Base-by-base conservation (phyloP, 768 basidiomycete species). In the Suillus lakei region DNA sequence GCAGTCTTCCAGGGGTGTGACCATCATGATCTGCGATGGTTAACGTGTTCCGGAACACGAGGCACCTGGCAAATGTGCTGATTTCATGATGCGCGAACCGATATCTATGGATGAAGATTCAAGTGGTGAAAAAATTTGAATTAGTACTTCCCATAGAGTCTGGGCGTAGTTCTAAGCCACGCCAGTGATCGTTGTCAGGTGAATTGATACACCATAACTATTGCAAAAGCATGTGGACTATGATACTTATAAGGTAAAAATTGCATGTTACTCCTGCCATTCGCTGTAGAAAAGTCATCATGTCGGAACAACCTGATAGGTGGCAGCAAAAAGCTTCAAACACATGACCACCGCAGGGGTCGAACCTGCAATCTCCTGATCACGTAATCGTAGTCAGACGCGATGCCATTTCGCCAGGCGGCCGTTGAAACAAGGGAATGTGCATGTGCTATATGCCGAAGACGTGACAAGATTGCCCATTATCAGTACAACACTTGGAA, bases 351-450 rank as follows among this genome's bases (percentile, higher is more conserved):
- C 88, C 86, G 87, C 89, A 92, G 89, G 88, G 84, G 84, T 90
- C 87, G 88, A 92, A 92, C 91, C 90, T 92, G 89, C 90, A 91
- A 91, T 91, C 91, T 92, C 90, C 90, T 92, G 91, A 91, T 91
- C 28, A 61, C 65, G 36, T 32, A 63, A 67, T 88, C 88, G 88
- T 88, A 89, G 88, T 89, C 88, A 90, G 88, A 90, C 88, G 88
- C 88, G 88, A 89, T 91, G 87, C 89, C 89, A 89, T 89, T 90
- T 88, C 88, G 88, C 88, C 89, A 89, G 85, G 85, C 88, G 87
- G 87, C 88, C 88, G 39, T 28, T 59, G 58, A 13, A 28, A 21
- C 18, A 18, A 2, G 0, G 0, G 7, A 5, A 28, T 41, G 39
- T 6, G 12, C 39, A 28, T 26, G 55, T 3, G 1, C 18, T 41